A percentile compares a stretch with the other conserved stretches of the same genome.
phyloP scores from a whole-genome alignment of 177 flowering plant genomes.

The Vitis hybrid region DNA sequence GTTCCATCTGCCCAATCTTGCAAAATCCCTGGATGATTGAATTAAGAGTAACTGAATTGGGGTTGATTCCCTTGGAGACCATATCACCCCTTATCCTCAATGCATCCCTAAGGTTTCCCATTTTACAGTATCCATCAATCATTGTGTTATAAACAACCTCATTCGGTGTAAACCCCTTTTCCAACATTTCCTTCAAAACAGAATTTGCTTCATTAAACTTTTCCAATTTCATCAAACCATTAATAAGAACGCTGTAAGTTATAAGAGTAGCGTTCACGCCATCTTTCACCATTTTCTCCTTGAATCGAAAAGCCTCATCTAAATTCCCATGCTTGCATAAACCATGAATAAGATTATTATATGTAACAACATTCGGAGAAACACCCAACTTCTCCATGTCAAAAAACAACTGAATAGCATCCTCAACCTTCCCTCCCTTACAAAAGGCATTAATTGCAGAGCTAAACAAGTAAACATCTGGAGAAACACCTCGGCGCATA shows the following conservation, averaged over 20 bases:
- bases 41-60: slow-evolving; percentile 34
- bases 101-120: slow-evolving; percentile 24
- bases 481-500: slow-evolving; percentile 17
- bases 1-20: slow-evolving; percentile 30
- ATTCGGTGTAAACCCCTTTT: slow-evolving; percentile 30
- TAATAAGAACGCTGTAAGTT: slow-evolving; percentile 36
- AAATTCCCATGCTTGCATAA: slow-evolving; percentile 28
- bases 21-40: slow-evolving; percentile 35
- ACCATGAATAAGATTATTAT: slow-evolving; percentile 42
- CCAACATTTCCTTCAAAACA: slow-evolving; percentile 39
- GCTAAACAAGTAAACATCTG: slow-evolving; percentile 36
- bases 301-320: slow-evolving; percentile 29
- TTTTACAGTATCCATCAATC: no score
- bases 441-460: slow-evolving; percentile 19
- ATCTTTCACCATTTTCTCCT: slow-evolving; percentile 32
- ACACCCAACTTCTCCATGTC: slow-evolving; percentile 36
- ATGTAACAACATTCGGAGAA: slow-evolving; percentile 33
- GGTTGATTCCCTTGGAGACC: slow-evolving; percentile 29
- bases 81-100: slow-evolving; percentile 28
- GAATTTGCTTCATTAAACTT: slow-evolving; percentile 30
- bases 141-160: slow-evolving; percentile 21
- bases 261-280: slow-evolving; percentile 31
- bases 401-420: slow-evolving; percentile 29
- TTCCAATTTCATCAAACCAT: slow-evolving; percentile 30
- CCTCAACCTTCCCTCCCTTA: no score